Evolutionary conservation across 345 rosid species (phyloP), one percentile per base, ranked within the genome.

Genomic region (Trapa bicornis): DNA sequence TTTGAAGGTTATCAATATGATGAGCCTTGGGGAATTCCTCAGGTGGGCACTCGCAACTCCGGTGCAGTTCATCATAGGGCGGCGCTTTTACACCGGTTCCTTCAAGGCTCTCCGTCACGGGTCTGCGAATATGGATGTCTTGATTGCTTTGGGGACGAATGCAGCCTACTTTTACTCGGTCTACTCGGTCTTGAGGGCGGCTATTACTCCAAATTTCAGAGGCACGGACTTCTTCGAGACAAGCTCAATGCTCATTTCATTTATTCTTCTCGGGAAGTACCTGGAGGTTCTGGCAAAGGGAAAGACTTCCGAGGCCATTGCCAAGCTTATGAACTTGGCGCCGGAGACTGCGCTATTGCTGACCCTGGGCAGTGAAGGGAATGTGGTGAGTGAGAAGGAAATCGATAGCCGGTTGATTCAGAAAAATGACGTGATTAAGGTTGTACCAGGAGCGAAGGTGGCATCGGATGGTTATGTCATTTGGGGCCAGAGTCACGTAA

Each of bases 41-140:
- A 82, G 94, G 75, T 90, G 96, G 89, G 74, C 77, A 32, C 66
- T 88, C 64, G 76, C 96, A 2, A 87, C 92, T 53, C 98, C 97
- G 1, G 96, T 90, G 58, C 98, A 93, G 74, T 93, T 90, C 80
- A 41, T 93, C 71, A 84, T 88, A 3, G 98, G 97, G 64, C 69
- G 92, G 67, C 77, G 96, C 69, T 93, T 93, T 76, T 88, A 93
- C 66, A 69, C 73, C 0, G 98, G 97, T 8, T 77, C 98, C 22
- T 85, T 83, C 74, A 87, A 88, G 77, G 94, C 97, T 16, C 74
- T 93, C 77, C 84, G 87, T 63, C 84, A 79, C 17, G 88, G 96
- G 61, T 93, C 97, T 1, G 91, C 96, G 42, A 93, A 93, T 62
- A 93, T 93, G 98, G 98, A 93, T 76, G 98, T 93, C 68, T 68